Evolutionary conservation across 2,329 filamentous ascomycete genomes (phyloP), one percentile per base, ranked within the genome.

Genomic region (Emmonsiellopsis sp.): DNA sequence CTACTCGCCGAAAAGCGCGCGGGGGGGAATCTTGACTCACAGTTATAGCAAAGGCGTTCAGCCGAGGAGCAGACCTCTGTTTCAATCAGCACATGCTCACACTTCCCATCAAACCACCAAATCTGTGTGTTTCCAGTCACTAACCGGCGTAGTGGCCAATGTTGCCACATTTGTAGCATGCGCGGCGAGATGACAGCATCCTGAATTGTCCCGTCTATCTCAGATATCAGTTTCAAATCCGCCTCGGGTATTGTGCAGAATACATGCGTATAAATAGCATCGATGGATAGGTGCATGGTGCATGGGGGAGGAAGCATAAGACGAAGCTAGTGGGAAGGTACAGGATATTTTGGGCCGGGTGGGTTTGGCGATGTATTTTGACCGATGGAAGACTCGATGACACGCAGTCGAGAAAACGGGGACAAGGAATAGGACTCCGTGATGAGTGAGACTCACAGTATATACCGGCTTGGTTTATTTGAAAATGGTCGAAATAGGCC

Each of bases 11-110:
- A 44, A 43, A 51, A 27, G 45, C 53, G 17, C 17, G 17, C 50
- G 60, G 63, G 54, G 69, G 51, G 46, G 53, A 37, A 31, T 27
- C 49, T 33, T 14, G 59, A 75, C 85, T 72, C 79, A 91, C 93
- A 98, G 81, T 98, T 98, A 79, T 98, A 98, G 86, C 93, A 98
- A 67, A 98, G 87, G 68, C 93, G 88, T 81, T 98, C 92, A 56
- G 91, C 87, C 56, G 92, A 96, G 58, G 92, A 93, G 86, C 93
- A 98, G 63, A 95, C 91, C 81, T 97, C 91, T 81, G 69, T 82
- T 84, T 55, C 45, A 60, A 57, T 73, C 63, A 68, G 79, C 77
- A 65, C 78, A 79, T 66, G 77, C 76, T 75, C 73, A 78, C 72
- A 60, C 76, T 74, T 64, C 73, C 74, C 68, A 73, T 78, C 69